Percentiles rank a stretch among this genome's conserved stretches.
phyloP scores from a whole-genome alignment of 768 basidiomycete species.

The Leucosporidium yakuticum region DNA sequence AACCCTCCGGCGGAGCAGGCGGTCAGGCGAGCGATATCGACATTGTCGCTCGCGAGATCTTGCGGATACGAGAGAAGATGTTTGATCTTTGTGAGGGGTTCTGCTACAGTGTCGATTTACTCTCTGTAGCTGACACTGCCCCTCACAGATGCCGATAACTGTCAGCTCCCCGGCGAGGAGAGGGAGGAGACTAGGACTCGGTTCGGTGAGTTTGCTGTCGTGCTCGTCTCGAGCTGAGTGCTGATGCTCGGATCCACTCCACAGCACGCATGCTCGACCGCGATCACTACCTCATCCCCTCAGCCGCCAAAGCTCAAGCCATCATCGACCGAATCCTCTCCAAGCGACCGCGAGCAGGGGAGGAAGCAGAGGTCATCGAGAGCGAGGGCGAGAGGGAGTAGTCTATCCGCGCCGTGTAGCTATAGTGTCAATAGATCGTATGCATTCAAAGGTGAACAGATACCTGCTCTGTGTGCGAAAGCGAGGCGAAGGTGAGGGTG shows the following conservation, averaged over 20 bases:
- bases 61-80: constrained; percentile 49
- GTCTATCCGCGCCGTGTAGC: too few species aligned
- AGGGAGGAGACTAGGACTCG: constrained; percentile 10
- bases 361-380: too few species aligned
- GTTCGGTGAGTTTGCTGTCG: not conserved
- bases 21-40: constrained; percentile 95
- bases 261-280: constrained; percentile 31
- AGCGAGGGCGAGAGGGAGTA: too few species aligned
- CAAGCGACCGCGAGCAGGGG: too few species aligned
- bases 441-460: too few species aligned
- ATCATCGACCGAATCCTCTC: constrained; percentile 23
- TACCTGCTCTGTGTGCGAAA: too few species aligned
- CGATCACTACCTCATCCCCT: constrained; percentile 30
- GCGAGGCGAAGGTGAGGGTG: too few species aligned
- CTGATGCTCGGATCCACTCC: not conserved
- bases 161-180: constrained; percentile 2
- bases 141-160: too few species aligned
- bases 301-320: constrained; percentile 20
- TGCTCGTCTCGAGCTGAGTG: not conserved
- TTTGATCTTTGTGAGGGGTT: constrained; percentile 23
- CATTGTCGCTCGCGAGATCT: constrained; percentile 14
- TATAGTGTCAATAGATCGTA: too few species aligned
- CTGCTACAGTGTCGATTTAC: constrained; percentile 21
- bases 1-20: constrained; percentile 91
- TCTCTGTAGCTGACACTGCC: constrained; percentile 9